Evolutionary conservation across 306 rosid genomes (phyloP).

Genomic region (Malus fusca): DNA sequence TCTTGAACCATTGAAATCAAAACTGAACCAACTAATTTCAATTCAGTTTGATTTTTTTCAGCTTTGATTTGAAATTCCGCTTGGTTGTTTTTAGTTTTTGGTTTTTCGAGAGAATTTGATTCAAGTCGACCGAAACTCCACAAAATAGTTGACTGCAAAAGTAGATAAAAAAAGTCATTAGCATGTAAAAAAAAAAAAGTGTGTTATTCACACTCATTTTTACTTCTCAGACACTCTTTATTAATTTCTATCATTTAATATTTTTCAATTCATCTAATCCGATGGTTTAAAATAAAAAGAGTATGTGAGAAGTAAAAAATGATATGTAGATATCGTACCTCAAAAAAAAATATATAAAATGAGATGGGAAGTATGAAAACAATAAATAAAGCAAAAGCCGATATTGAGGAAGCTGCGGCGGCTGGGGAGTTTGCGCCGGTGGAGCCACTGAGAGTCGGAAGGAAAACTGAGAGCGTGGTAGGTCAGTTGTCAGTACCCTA

Average conservation of each 20-base stretch:
- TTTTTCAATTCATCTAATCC: too few species aligned
- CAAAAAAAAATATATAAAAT: background rate
- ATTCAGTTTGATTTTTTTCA: too few species aligned
- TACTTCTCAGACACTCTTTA: too few species aligned
- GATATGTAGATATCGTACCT: too few species aligned
- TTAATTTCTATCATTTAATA: too few species aligned
- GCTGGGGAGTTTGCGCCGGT: background rate
- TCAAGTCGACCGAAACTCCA: background rate
- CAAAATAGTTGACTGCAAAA: background rate
- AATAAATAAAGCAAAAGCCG: background rate
- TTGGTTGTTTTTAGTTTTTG: too few species aligned
- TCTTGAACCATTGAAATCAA: too few species aligned
- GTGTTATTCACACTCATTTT: too few species aligned
- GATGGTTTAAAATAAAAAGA: rapidly evolving
- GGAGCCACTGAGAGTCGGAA: background rate
- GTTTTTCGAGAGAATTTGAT: background rate
- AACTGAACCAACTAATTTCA: too few species aligned
- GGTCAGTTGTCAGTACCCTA: background rate
- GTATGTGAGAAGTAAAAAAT: too few species aligned
- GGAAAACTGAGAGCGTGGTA: background rate
- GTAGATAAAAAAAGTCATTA: background rate
- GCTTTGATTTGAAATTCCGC: too few species aligned
- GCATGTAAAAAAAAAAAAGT: background rate
- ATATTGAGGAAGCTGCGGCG: background rate
- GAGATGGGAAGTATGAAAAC: background rate